Evolutionary conservation across 1,284 basidiomycete genomes (phyloP).

Genomic region (Peniophora sp.): DNA sequence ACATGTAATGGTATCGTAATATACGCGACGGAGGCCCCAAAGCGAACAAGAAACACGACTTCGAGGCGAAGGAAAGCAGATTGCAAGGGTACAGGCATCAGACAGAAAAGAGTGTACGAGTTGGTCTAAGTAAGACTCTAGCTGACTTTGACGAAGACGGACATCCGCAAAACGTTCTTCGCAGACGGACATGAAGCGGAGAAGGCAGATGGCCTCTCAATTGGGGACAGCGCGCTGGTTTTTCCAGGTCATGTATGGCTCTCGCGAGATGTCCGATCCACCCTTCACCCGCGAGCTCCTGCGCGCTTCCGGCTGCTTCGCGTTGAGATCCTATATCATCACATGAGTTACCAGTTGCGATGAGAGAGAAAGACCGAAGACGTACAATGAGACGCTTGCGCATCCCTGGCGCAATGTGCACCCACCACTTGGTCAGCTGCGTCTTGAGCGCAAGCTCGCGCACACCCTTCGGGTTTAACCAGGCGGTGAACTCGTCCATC

Average conservation of each 20-base stretch:
- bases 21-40: no score
- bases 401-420: constrained; percentile 79
- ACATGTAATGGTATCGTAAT: no score
- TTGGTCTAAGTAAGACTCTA: no score
- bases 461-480: constrained; percentile 88
- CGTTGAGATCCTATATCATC: constrained; percentile 52
- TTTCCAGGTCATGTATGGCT: constrained; percentile 79
- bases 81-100: no score
- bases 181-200: no score
- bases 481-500: constrained; percentile 77
- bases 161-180: no score
- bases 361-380: constrained; percentile 11
- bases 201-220: background rate
- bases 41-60: no score
- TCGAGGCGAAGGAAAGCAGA: no score
- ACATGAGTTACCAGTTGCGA: background rate
- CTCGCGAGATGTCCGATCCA: constrained; percentile 57
- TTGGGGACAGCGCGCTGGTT: constrained; percentile 57
- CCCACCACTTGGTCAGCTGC: constrained; percentile 76
- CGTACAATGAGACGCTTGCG: constrained; percentile 64
- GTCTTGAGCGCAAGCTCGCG: constrained; percentile 83
- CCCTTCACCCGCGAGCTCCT: constrained; percentile 68
- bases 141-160: no score
- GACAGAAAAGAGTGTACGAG: no score
- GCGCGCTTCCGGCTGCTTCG: constrained; percentile 67